These are phyloP conservation scores for Ophiocytium majus DNA, from an alignment of 352 stramenopile species.

Conservation along the genomic window DNA sequence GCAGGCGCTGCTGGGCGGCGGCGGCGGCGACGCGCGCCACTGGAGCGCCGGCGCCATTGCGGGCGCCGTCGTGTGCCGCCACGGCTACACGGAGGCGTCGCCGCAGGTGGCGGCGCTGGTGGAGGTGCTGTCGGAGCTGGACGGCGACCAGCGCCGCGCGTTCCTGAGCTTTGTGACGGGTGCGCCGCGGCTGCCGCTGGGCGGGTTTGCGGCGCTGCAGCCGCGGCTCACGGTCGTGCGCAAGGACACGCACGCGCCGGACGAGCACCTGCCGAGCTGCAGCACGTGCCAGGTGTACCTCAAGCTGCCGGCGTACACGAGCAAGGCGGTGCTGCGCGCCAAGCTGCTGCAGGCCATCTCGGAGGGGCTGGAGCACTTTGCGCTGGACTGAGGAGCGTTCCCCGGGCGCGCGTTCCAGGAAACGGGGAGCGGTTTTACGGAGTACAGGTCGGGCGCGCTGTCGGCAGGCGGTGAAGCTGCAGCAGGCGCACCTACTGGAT, in stretches of 20 bases:
- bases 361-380: constrained; percentile 69
- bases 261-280: constrained; percentile 66
- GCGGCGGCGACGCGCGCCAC: not conserved
- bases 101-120: constrained; percentile 69
- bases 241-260: constrained; percentile 61
- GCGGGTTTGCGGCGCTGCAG: constrained; percentile 72
- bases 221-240: constrained; percentile 80
- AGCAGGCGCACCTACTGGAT: too few species aligned
- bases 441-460: too few species aligned
- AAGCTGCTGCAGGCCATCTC: constrained; percentile 75
- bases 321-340: constrained; percentile 67
- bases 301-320: constrained; percentile 82
- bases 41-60: not conserved
- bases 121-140: constrained; percentile 70
- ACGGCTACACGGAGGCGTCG: constrained; percentile 65
- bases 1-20: not conserved
- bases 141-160: constrained; percentile 67
- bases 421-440: too few species aligned
- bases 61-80: constrained; percentile 69
- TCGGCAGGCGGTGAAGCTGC: too few species aligned
- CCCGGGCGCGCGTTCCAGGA: too few species aligned
- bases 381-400: constrained; percentile 51
- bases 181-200: constrained; percentile 73
- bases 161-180: constrained; percentile 84
- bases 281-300: constrained; percentile 82